phyloP scores from a whole-genome alignment of 768 basidiomycete species.

The Suillus americanus region DNA sequence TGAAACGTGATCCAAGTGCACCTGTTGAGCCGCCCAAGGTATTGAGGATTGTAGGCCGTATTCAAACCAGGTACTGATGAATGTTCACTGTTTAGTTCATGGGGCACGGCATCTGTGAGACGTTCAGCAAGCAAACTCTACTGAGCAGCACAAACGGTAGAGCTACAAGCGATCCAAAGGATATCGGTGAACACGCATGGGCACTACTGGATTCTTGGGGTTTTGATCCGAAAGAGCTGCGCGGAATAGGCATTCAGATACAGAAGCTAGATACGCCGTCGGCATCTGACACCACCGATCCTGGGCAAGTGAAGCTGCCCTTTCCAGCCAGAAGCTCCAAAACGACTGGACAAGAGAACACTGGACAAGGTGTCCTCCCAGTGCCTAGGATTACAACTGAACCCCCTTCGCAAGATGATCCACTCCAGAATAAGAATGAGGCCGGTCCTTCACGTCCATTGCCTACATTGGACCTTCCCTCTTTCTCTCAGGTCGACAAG shows the following conservation, averaged over 20 bases:
- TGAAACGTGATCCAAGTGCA: constrained; percentile 83
- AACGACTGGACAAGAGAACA: neutral
- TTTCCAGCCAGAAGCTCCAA: constrained; percentile 41
- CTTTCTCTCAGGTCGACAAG: constrained; percentile 75
- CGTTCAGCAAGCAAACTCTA: constrained; percentile 72
- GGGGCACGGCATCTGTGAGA: constrained; percentile 85
- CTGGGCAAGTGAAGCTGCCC: constrained; percentile 60
- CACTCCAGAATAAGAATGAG: constrained; percentile 4
- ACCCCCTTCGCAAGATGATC: constrained; percentile 35
- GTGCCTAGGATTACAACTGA: constrained; percentile 27
- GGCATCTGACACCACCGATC: constrained; percentile 30
- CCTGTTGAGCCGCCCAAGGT: constrained; percentile 93
- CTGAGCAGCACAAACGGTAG: constrained; percentile 59
- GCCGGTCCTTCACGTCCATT: constrained; percentile 11
- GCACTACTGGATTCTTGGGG: constrained; percentile 67
- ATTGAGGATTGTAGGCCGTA: constrained; percentile 11
- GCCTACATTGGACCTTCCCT: constrained; percentile 49
- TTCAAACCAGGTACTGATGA: constrained; percentile 3
- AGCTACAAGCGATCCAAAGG: constrained; percentile 69
- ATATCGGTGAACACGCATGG: constrained; percentile 79
- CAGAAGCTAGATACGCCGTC: constrained; percentile 74
- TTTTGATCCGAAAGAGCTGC: constrained; percentile 83
- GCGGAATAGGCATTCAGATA: constrained; percentile 90
- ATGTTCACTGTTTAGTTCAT: constrained; percentile 60
- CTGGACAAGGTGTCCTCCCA: constrained; percentile 2